A percentile compares a stretch with the other conserved stretches of the same genome.
These are phyloP conservation scores for Magnaporthiopsis poae DNA, from an alignment of 2,329 filamentous ascomycete species.

Conservation along the genomic window DNA sequence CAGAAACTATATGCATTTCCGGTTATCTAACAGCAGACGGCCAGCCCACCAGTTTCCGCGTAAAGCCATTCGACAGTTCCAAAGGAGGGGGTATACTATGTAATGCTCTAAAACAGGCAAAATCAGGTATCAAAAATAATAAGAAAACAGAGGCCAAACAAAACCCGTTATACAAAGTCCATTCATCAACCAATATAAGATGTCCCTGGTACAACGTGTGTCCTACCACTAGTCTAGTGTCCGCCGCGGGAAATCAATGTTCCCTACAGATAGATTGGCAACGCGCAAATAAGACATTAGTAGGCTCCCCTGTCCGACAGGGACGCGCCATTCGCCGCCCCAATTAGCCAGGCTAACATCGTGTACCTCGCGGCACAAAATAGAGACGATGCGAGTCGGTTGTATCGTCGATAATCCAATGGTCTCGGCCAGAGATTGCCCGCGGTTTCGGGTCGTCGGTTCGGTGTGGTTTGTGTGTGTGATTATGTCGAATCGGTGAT, in stretches of 20 bases:
- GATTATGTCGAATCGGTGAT: background rate
- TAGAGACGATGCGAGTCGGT: background rate
- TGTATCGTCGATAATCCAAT: background rate
- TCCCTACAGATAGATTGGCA: background rate
- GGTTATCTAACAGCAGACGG: conserved; percentile 1
- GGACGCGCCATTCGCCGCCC: background rate
- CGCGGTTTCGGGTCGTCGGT: background rate
- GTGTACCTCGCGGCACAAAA: background rate
- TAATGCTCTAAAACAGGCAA: conserved; percentile 4
- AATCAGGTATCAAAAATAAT: conserved; percentile 7
- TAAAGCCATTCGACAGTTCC: conserved; percentile 1
- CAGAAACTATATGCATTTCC: conserved; percentile 1
- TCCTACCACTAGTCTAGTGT: background rate
- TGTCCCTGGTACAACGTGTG: background rate
- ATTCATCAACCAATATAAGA: background rate
- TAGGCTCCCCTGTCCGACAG: background rate
- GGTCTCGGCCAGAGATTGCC: background rate
- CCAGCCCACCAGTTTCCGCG: background rate
- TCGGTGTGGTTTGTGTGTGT: background rate
- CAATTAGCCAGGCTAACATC: background rate
- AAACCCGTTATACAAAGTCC: conserved; percentile 6
- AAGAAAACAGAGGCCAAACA: conserved; percentile 6
- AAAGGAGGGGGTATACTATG: conserved; percentile 8
- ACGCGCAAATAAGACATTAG: background rate
- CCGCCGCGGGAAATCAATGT: background rate